phyloP scores from a whole-genome alignment of 108 stramenopile species.

The Fragilariopsis cylindrus region DNA sequence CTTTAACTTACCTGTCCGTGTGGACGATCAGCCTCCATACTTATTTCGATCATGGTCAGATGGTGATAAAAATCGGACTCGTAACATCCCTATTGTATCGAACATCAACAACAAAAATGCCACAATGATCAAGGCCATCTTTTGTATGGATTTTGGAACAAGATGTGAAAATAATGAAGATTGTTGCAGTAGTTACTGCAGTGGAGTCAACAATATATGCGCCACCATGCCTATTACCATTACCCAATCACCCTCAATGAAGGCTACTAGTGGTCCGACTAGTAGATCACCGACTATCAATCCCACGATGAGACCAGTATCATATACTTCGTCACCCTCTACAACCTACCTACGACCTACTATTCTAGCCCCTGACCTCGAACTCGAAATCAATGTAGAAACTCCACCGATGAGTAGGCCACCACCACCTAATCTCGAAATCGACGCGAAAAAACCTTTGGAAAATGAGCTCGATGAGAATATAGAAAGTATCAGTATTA shows the following conservation, averaged over 20 bases:
- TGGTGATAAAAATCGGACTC: neutral
- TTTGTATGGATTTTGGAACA: constrained; percentile 8
- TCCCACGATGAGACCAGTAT: too few species aligned
- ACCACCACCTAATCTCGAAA: neutral
- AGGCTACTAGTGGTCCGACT: too few species aligned
- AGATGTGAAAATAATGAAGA: neutral
- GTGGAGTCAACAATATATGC: constrained; percentile 6
- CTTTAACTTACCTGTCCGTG: constrained; percentile 17
- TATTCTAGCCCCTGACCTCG: neutral
- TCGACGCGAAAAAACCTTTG: neutral
- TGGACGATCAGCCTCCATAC: constrained; percentile 22
- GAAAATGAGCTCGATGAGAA: neutral
- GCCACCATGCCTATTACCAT: neutral
- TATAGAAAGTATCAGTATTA: neutral
- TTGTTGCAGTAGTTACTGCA: constrained; percentile 16
- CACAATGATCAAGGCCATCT: constrained; percentile 12
- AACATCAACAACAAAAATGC: neutral
- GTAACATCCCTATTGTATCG: neutral
- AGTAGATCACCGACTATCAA: too few species aligned
- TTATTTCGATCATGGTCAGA: constrained; percentile 30
- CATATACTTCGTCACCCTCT: neutral
- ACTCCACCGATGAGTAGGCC: neutral
- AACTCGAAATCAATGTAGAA: constrained; percentile 11
- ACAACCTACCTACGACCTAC: neutral
- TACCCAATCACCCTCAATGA: neutral